Evolutionary conservation across 805 yeast genomes (phyloP).

Genomic region (Cyberlindnera misumaiensis): DNA sequence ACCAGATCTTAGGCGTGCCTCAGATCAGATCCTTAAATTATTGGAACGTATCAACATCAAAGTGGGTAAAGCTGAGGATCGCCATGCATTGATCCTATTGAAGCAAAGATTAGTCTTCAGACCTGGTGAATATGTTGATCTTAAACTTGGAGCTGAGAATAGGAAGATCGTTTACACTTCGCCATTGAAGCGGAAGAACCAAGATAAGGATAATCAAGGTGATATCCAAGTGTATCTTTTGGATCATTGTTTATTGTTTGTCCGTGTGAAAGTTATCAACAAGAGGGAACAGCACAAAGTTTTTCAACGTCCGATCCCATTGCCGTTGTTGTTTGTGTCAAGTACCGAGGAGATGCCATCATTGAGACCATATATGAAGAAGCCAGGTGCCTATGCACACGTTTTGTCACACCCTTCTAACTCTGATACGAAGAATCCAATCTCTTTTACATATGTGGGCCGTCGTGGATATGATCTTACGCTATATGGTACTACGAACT

Average conservation of each 20-base stretch:
- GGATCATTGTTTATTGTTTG: slow-evolving; percentile 83
- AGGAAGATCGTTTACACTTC: slow-evolving; percentile 77
- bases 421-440: slow-evolving; percentile 31
- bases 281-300: slow-evolving; percentile 90
- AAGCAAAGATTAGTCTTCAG: slow-evolving; percentile 78
- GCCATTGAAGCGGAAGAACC: slow-evolving; percentile 64
- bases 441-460: slow-evolving; percentile 44
- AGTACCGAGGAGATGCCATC: slow-evolving; percentile 76
- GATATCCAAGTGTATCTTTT: slow-evolving; percentile 81
- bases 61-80: slow-evolving; percentile 91
- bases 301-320: slow-evolving; percentile 80
- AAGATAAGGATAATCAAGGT: slow-evolving; percentile 65
- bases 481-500: slow-evolving; percentile 34
- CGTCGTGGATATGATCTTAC: slow-evolving; percentile 40
- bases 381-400: slow-evolving; percentile 25
- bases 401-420: slow-evolving; percentile 19
- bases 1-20: slow-evolving; percentile 57
- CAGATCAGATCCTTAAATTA: slow-evolving; percentile 66
- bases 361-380: slow-evolving; percentile 35
- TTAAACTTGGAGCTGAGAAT: slow-evolving; percentile 76
- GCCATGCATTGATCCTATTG: slow-evolving; percentile 81
- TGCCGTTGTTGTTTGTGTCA: slow-evolving; percentile 67
- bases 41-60: slow-evolving; percentile 67
- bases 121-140: slow-evolving; percentile 78
- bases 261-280: slow-evolving; percentile 77